Evolutionary conservation across 495 filamentous ascomycete genomes (phyloP), one percentile per base, ranked within the genome.

Genomic region (Annulohypoxylon bovei): DNA sequence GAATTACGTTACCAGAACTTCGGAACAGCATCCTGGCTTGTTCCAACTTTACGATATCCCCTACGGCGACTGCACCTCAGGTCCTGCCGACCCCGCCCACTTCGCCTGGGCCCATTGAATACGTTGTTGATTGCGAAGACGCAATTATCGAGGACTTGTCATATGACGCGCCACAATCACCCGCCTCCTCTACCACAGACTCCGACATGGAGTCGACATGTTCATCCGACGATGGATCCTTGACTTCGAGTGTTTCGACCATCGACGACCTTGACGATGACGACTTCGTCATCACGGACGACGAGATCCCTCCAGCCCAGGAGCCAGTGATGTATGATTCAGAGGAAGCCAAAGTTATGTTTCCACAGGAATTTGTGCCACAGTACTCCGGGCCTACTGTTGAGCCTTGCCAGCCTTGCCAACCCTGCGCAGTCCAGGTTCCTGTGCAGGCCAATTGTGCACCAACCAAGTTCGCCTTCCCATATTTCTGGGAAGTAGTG

Each of bases 1-100:
- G 95, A 79, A 95, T 97, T 71, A 89, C 89, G 75, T 89, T 99
- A 71, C 83, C 88, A 66, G 93, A 98, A 80, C 86, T 98, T 32
- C 87, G 92, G 76, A 83, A 85, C 58, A 80, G 91, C 73, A 96
- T 99, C 74, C 71, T 91, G 62, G 82, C 88, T 54, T 98, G 95
- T 81, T 84, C 88, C 27, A 82, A 83, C 66, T 92, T 99, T 76
- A 95, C 95, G 68, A 79, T 82, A 46, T 74, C 77, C 42, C 76
- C 78, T 44, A 56, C 35, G 39, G 58, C 70, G 39, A 30, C 73
- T 47, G 56, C 63, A 7, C 58, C 68, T 4, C 59, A 78, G 27
- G 52, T 72, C 9, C 44, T 78, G 69, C 70, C 77, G 28, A 69
- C 78, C 6, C 78, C 78, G 49, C 79, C 80, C 50, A 74, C 71